Conservation (phyloP, 2,329 filamentous ascomycete genomes). For the Ceratocystis eucalypticola region DNA sequence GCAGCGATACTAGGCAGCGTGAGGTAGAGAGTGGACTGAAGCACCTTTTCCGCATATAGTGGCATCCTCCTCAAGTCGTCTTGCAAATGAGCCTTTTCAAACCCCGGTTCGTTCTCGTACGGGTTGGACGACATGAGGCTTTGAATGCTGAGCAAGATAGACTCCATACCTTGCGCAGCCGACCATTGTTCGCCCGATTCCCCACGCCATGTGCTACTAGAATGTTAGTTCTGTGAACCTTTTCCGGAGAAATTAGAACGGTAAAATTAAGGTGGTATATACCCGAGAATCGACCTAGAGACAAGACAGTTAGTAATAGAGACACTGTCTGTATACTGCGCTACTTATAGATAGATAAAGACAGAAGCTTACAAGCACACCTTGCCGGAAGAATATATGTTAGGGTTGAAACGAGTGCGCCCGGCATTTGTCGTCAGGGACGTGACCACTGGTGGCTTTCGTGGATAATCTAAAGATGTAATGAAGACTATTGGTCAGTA, state of each 20-base stretch:
- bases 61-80: constrained; percentile 61
- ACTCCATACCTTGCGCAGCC: constrained; percentile 86
- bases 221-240: constrained; percentile 21
- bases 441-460: constrained; percentile 46
- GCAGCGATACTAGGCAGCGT: neutral
- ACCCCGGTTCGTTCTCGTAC: constrained; percentile 93
- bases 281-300: constrained; percentile 74
- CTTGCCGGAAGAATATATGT: constrained; percentile 83
- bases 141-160: constrained; percentile 87
- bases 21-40: too few species aligned
- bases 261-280: constrained; percentile 24
- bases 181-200: constrained; percentile 92
- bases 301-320: constrained; percentile 20
- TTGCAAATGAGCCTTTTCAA: constrained; percentile 57
- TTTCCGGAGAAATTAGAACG: neutral
- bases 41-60: constrained; percentile 65
- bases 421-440: constrained; percentile 81
- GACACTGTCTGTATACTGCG: neutral
- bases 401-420: constrained; percentile 83
- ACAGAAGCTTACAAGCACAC: constrained; percentile 64
- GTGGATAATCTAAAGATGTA: constrained; percentile 59
- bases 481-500: neutral
- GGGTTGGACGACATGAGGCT: constrained; percentile 89
- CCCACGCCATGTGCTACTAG: constrained; percentile 75
- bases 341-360: too few species aligned